Base-by-base conservation (phyloP, 2,329 filamentous ascomycete species). In the Alternaria solani region DNA sequence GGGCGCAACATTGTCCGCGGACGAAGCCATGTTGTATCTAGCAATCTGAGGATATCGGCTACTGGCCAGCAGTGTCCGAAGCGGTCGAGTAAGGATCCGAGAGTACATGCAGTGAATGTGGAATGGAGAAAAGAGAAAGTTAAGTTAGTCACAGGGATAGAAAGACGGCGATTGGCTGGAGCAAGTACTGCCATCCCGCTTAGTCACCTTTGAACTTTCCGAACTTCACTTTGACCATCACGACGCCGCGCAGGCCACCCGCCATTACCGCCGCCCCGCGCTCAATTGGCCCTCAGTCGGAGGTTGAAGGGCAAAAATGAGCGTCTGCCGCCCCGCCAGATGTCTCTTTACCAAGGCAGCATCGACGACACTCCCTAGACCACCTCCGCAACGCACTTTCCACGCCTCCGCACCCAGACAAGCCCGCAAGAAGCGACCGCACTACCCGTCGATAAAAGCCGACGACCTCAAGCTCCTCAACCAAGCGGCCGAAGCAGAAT, bases 401-500 rank as follows among this genome's bases (percentile, higher is more conserved):
- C 75, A 78, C 65, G 75, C 78, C 26, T 78, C 78, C 42, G 63
- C 79, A 51, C 61, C 75, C 18, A 64, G 75, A 43, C 64, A 59
- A 44, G 76, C 76, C 34, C 80, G 81, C 62, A 69, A 63, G 51
- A 74, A 76, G 62, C 71, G 75, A 56, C 78, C 79, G 28, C 75
- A 78, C 63, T 82, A 80, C 61, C 75, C 80, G 46, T 81, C 76
- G 58, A 78, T 83, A 74, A 82, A 80, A 64, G 79, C 80, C 53
- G 69, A 74, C 23, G 79, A 82, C 59, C 69, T 77, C 46, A 64
- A 74, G 51, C 69, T 75, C n/a, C 68, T 78, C 41, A 73, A 74
- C 51, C 59, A 74, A 59, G 68, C 68, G 1, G 76, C 76, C 34
- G 69, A 68, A 47, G 55, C 58, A 28, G 55, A 69, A 6, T 89